Evolutionary conservation across 1,284 basidiomycete genomes (phyloP).

Genomic region (Bjerkandera adusta): DNA sequence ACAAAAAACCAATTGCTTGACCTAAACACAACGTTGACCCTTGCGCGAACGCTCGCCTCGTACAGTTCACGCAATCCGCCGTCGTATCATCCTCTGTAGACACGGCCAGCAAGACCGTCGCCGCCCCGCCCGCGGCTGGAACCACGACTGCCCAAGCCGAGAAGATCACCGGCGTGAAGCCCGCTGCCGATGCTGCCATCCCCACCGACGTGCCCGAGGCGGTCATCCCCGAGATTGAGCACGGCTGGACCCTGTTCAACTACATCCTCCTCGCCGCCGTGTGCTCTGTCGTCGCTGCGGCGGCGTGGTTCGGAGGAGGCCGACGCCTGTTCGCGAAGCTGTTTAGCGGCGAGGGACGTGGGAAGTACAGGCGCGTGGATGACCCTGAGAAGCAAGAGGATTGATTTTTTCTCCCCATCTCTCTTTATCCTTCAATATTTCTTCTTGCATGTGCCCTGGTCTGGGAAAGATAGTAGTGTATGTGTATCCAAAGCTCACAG

Average conservation of each 20-base stretch:
- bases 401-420: no score
- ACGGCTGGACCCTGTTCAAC: conserved; percentile 21
- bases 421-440: no score
- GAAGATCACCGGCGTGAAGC: conserved; percentile 12
- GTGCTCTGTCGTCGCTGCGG: conserved; percentile 10
- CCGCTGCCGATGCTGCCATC: conserved; percentile 20
- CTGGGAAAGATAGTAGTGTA: no score
- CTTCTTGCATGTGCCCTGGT: no score
- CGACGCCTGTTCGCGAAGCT: conserved; percentile 1
- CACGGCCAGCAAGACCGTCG: no score
- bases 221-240: conserved; percentile 8
- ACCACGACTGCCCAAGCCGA: background rate
- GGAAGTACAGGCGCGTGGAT: conserved; percentile 17
- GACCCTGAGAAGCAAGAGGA: conserved; percentile 24
- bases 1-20: background rate
- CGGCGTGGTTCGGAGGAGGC: conserved; percentile 16
- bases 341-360: conserved; percentile 1
- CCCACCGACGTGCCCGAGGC: conserved; percentile 21
- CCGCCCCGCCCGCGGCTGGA: no score
- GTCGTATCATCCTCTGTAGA: no score
- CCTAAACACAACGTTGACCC: background rate
- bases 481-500: no score
- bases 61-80: background rate
- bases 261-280: conserved; percentile 19
- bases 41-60: background rate